A percentile compares a stretch with the other conserved stretches of the same genome.
Evolutionary conservation across 2,329 filamentous ascomycete genomes (phyloP).

Genomic region (Fusarium virguliforme): DNA sequence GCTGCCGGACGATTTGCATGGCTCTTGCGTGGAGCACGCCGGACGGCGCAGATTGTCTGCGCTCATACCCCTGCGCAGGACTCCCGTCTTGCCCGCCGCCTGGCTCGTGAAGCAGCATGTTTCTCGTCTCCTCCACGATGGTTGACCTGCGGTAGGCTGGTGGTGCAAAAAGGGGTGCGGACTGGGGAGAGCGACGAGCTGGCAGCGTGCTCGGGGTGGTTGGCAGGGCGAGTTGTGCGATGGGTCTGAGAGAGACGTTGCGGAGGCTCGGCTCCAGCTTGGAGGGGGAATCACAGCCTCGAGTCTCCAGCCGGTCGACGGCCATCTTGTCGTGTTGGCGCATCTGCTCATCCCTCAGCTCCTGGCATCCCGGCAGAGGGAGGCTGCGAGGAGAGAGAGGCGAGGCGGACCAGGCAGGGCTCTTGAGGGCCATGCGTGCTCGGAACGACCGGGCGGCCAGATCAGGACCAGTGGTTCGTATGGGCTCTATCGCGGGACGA

Average conservation of each 20-base stretch:
- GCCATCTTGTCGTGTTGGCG: slow-evolving; percentile 39
- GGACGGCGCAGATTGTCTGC: slow-evolving; percentile 45
- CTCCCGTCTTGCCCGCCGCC: slow-evolving; percentile 7
- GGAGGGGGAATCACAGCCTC: slow-evolving; percentile 22
- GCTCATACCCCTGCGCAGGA: slow-evolving; percentile 23
- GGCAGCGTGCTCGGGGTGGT: slow-evolving; percentile 25
- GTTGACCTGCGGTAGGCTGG: slow-evolving; percentile 28
- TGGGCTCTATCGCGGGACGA: slow-evolving; percentile 47
- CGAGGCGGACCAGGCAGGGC: slow-evolving; percentile 43
- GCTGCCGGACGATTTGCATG: slow-evolving; percentile 47
- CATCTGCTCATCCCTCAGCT: slow-evolving; percentile 38
- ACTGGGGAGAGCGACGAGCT: slow-evolving; percentile 40
- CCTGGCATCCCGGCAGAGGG: slow-evolving; percentile 38
- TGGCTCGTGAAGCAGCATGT: slow-evolving; percentile 34
- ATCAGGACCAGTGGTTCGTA: slow-evolving; percentile 41
- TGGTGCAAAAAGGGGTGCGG: slow-evolving; percentile 39
- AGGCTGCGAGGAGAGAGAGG: slow-evolving; percentile 43
- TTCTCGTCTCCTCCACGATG: slow-evolving; percentile 44
- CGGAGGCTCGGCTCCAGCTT: slow-evolving; percentile 27
- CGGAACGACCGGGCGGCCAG: slow-evolving; percentile 30
- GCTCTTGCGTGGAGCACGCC: slow-evolving; percentile 35
- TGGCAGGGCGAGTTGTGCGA: slow-evolving; percentile 30
- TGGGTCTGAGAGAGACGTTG: slow-evolving; percentile 38
- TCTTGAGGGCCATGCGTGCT: slow-evolving; percentile 41
- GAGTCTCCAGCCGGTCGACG: slow-evolving; percentile 33